Conservation (phyloP, 495 filamentous ascomycete genomes). For the Aspergillus bridgeri region DNA sequence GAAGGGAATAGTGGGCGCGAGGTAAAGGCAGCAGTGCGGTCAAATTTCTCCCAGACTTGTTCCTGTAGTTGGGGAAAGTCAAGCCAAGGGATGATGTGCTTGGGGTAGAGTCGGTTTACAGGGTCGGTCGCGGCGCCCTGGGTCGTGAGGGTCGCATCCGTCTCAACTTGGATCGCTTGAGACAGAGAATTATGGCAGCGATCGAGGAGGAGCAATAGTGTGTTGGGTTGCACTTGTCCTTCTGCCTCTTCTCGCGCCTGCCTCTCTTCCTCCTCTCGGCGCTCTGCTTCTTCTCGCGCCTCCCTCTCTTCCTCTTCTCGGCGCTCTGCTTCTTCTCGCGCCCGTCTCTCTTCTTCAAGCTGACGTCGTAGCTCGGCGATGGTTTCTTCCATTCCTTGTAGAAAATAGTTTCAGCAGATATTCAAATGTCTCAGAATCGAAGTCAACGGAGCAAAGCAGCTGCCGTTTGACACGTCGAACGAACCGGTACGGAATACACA, state of each 20-base stretch:
- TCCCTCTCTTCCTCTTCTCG: conserved; percentile 10
- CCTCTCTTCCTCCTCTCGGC: conserved; percentile 5
- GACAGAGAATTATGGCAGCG: conserved; percentile 24
- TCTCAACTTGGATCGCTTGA: conserved; percentile 25
- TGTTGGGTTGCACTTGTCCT: conserved; percentile 19
- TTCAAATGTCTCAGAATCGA: too few relatives aligned
- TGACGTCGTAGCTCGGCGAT: conserved; percentile 25
- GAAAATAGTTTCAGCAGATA: conserved; percentile 6
- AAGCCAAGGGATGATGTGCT: conserved; percentile 23
- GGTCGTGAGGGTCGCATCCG: conserved; percentile 24
- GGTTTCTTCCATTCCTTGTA: conserved; percentile 19
- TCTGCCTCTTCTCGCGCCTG: conserved; percentile 15
- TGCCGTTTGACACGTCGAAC: too few relatives aligned
- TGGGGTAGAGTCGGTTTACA: conserved; percentile 24
- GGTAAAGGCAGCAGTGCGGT: conserved; percentile 16
- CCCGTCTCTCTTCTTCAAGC: conserved; percentile 20
- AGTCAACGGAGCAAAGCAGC: too few relatives aligned
- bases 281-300: conserved; percentile 11
- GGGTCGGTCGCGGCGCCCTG: conserved; percentile 21
- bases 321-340: background rate
- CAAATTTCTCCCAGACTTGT: conserved; percentile 21
- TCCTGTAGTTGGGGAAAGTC: conserved; percentile 25
- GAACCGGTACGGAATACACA: too few relatives aligned
- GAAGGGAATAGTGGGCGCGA: conserved; percentile 17
- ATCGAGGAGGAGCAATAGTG: conserved; percentile 23